These are phyloP conservation scores for Pleurotus ostreatus DNA, from an alignment of 768 basidiomycete genomes.

Conservation along the genomic window DNA sequence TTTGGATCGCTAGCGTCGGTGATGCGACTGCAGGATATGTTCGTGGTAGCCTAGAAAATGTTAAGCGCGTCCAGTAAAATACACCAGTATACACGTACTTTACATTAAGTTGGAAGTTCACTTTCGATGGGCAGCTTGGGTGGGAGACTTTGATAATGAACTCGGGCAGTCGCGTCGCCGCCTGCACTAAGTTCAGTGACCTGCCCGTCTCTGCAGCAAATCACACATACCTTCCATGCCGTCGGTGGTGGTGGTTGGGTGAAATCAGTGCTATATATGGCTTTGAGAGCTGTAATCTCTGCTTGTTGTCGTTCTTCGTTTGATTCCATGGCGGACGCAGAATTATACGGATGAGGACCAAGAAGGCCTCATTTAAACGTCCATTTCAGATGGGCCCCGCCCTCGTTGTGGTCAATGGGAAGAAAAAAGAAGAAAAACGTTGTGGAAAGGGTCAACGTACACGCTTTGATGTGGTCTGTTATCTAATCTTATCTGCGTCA, in stretches of 20 bases:
- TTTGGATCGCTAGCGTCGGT: slow-evolving; percentile 66
- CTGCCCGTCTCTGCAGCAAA: too few relatives aligned
- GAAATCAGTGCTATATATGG: slow-evolving; percentile 80
- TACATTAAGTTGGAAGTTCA: slow-evolving; percentile 64
- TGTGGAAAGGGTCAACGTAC: slow-evolving; percentile 3
- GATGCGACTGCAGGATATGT: slow-evolving; percentile 75
- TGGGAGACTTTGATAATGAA: slow-evolving; percentile 73
- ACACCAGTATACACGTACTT: slow-evolving; percentile 42
- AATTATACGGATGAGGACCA: slow-evolving; percentile 15
- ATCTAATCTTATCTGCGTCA: too few relatives aligned
- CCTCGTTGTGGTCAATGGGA: slow-evolving; percentile 9
- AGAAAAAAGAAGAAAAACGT: slow-evolving; percentile 2
- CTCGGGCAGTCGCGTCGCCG: slow-evolving; percentile 65
- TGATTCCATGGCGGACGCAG: slow-evolving; percentile 55
- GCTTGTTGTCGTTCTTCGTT: slow-evolving; percentile 59
- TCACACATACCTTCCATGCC: slow-evolving; percentile 68
- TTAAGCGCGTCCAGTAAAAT: too few relatives aligned
- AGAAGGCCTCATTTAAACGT: slow-evolving; percentile 15
- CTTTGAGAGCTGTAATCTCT: slow-evolving; percentile 76
- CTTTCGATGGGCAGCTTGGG: slow-evolving; percentile 46
- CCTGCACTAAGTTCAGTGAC: slow-evolving; percentile 31
- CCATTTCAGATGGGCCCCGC: slow-evolving; percentile 17
- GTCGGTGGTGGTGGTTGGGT: slow-evolving; percentile 69
- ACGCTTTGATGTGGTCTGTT: slow-evolving; percentile 5
- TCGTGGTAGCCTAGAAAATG: slow-evolving; percentile 60